These are phyloP conservation scores for Chaetomidium leptoderma DNA, from an alignment of 495 filamentous ascomycete species.

Conservation along the genomic window DNA sequence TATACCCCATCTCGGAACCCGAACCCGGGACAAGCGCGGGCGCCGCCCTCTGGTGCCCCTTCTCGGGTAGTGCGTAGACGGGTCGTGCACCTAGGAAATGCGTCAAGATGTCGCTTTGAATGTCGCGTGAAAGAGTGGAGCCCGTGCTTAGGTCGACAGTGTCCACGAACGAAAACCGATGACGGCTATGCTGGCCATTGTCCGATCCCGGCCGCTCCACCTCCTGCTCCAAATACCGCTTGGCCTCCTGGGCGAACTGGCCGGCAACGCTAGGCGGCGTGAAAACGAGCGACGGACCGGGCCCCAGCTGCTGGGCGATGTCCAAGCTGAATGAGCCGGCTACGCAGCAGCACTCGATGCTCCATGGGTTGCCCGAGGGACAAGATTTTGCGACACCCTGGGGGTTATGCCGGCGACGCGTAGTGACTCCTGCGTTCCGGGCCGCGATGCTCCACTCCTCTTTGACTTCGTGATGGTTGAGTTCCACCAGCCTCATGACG, in stretches of 20 bases:
- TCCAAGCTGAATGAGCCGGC: not conserved
- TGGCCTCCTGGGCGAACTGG: not conserved
- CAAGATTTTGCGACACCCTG: not conserved
- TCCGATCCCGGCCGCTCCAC: not conserved
- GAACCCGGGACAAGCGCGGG: not conserved
- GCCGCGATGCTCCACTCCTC: not conserved
- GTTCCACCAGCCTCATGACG: not conserved
- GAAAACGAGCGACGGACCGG: slow-evolving; percentile 1
- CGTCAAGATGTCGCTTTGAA: not conserved
- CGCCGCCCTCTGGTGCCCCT: not conserved
- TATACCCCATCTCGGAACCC: not conserved
- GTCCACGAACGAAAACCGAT: not conserved
- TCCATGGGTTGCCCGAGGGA: slow-evolving; percentile 5
- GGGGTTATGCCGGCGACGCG: not conserved
- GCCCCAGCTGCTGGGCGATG: not conserved
- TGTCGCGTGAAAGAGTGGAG: not conserved
- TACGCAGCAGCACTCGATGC: slow-evolving; percentile 17
- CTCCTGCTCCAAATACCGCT: not conserved
- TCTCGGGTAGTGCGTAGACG: not conserved
- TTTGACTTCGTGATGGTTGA: slow-evolving; percentile 3
- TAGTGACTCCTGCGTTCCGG: not conserved
- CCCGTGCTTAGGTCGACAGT: not conserved
- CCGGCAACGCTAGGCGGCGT: not conserved
- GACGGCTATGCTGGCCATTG: not conserved
- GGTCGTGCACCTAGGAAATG: not conserved